Evolutionary conservation across 2,329 filamentous ascomycete genomes (phyloP).

Genomic region (Claviceps africana): DNA sequence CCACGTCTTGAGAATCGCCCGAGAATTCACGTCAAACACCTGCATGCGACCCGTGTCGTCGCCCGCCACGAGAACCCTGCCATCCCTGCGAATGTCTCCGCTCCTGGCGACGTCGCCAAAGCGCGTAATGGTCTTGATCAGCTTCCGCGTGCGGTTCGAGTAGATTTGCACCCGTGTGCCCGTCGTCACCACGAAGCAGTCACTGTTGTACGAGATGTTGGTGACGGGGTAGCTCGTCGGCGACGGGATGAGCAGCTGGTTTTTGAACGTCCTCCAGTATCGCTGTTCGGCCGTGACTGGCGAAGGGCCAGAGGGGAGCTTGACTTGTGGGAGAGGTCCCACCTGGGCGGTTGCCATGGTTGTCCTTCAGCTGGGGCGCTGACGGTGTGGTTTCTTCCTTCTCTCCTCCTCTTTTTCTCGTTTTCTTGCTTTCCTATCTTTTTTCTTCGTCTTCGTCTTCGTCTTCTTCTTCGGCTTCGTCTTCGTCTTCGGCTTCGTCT

Average conservation of each 20-base stretch:
- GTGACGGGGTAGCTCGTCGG: conserved; percentile 83
- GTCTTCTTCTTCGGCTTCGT: neutral
- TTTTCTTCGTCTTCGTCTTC: neutral
- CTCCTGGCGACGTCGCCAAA: conserved; percentile 86
- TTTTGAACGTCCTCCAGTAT: conserved; percentile 94
- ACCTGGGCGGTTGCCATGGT: conserved; percentile 55
- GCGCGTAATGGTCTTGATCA: conserved; percentile 84
- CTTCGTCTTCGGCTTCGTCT: neutral
- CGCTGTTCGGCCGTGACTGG: conserved; percentile 81
- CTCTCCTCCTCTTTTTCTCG: too few relatives aligned
- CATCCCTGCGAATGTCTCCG: conserved; percentile 78
- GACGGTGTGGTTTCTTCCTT: neutral
- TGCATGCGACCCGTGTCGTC: conserved; percentile 88
- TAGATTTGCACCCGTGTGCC: conserved; percentile 88
- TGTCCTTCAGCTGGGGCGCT: conserved; percentile 17
- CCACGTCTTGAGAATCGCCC: conserved; percentile 93
- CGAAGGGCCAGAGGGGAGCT: conserved; percentile 68
- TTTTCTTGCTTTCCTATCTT: neutral
- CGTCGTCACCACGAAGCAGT: conserved; percentile 85
- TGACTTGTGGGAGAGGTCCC: conserved; percentile 63
- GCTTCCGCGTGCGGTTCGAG: conserved; percentile 80
- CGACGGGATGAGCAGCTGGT: conserved; percentile 77
- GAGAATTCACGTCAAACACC: conserved; percentile 79
- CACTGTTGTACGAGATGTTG: conserved; percentile 65
- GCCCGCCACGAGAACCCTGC: conserved; percentile 76